Conservation (phyloP, 352 stramenopile genomes). For the Globisporangium sylvaticum region DNA sequence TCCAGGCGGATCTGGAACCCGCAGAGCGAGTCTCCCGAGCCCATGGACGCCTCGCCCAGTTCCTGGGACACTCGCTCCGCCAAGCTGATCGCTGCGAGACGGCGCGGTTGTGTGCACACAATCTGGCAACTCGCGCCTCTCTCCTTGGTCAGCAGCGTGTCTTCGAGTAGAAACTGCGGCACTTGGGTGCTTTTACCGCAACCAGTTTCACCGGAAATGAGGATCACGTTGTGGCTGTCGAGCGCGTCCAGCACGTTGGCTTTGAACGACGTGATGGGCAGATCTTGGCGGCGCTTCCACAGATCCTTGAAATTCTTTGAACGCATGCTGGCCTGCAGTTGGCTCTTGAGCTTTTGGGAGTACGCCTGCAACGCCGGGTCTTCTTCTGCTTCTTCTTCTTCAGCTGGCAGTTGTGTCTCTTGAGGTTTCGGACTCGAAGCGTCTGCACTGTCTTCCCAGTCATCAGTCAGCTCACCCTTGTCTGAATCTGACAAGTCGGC, state of each 20-base stretch:
- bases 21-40: constrained; percentile 53
- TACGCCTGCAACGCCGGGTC: constrained; percentile 18
- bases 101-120: constrained; percentile 95
- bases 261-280: constrained; percentile 83
- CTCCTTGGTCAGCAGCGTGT: constrained; percentile 61
- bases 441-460: constrained; percentile 8
- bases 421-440: neutral
- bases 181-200: constrained; percentile 96
- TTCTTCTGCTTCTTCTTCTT: constrained; percentile 24
- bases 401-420: neutral
- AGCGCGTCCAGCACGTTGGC: constrained; percentile 81
- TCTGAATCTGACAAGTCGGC: constrained; percentile 40
- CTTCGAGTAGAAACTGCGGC: constrained; percentile 95
- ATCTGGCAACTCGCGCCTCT: constrained; percentile 88
- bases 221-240: constrained; percentile 81
- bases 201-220: constrained; percentile 95
- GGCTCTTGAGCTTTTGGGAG: constrained; percentile 34
- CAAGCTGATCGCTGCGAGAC: constrained; percentile 95
- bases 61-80: constrained; percentile 92
- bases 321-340: constrained; percentile 32
- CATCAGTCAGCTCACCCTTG: neutral
- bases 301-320: constrained; percentile 39
- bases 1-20: constrained; percentile 95
- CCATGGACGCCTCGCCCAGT: constrained; percentile 75
- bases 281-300: constrained; percentile 34